Conservation (phyloP, 805 yeast genomes). For the Wickerhamomyces hampshirensis region DNA sequence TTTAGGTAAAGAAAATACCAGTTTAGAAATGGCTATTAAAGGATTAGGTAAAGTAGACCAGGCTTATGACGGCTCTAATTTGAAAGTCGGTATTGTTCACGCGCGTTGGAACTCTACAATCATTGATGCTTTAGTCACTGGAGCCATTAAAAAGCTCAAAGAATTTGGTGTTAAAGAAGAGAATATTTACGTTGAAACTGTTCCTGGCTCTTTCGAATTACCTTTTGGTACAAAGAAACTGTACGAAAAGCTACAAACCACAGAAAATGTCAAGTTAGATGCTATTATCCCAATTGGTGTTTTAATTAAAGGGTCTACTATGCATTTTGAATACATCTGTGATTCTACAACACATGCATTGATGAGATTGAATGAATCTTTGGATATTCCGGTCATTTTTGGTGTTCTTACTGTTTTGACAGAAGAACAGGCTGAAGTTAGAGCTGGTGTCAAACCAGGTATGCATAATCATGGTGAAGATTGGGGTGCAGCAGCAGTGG, state of each 20-base stretch:
- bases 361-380: slow-evolving; percentile 72
- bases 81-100: slow-evolving; percentile 82
- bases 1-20: too few relatives aligned
- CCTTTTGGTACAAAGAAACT: slow-evolving; percentile 71
- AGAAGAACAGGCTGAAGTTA: slow-evolving; percentile 86
- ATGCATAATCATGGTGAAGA: slow-evolving; percentile 97
- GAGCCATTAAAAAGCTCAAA: slow-evolving; percentile 58
- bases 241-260: slow-evolving; percentile 36
- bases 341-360: slow-evolving; percentile 82
- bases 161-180: slow-evolving; percentile 68
- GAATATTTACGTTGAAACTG: slow-evolving; percentile 76
- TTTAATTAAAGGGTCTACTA: slow-evolving; percentile 91
- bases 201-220: slow-evolving; percentile 93
- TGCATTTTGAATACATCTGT: slow-evolving; percentile 97
- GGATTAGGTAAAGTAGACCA: slow-evolving; percentile 77
- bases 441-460: slow-evolving; percentile 82
- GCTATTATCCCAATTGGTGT: slow-evolving; percentile 93
- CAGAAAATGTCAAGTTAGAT: slow-evolving; percentile 51
- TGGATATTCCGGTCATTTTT: slow-evolving; percentile 78
- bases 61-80: slow-evolving; percentile 58
- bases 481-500: slow-evolving; percentile 99
- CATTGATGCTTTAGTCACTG: slow-evolving; percentile 74
- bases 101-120: slow-evolving; percentile 91
- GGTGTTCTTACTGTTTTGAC: slow-evolving; percentile 92
- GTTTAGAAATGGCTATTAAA: slow-evolving; percentile 58